These are phyloP conservation scores for Stenocarpella maydis DNA, from an alignment of 2,329 filamentous ascomycete species.

Conservation along the genomic window DNA sequence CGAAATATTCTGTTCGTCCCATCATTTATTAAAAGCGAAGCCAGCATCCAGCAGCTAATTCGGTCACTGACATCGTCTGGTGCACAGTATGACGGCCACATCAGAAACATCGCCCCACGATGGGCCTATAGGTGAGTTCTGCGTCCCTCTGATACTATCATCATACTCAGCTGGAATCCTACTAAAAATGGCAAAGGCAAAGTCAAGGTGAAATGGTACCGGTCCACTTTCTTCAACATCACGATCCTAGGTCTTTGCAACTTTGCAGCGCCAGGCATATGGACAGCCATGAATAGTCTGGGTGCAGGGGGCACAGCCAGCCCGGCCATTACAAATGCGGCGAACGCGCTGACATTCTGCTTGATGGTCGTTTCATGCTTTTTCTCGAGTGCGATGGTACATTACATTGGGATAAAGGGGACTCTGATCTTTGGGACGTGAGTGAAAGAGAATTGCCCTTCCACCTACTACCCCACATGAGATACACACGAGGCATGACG, in stretches of 20 bases:
- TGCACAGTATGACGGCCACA: background rate
- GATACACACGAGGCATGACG: no score
- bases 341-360: constrained; percentile 55
- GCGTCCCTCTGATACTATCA: background rate
- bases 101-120: background rate
- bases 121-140: background rate
- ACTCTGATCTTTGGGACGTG: constrained; percentile 75
- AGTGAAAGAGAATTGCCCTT: constrained; percentile 37
- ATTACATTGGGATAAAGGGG: constrained; percentile 74
- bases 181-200: background rate
- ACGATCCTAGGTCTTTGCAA: constrained; percentile 76
- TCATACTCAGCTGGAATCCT: background rate
- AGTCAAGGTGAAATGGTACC: constrained; percentile 67
- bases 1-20: background rate
- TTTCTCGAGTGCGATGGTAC: constrained; percentile 69
- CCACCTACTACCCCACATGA: no score
- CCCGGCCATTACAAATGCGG: constrained; percentile 53
- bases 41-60: no score
- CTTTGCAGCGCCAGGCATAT: constrained; percentile 73
- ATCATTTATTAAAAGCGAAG: no score
- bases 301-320: constrained; percentile 52
- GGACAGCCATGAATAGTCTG: constrained; percentile 52
- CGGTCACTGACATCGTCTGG: background rate
- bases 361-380: constrained; percentile 56
- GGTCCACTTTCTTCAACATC: constrained; percentile 77